These are phyloP conservation scores for Phaeosphaeria sp. DNA, from an alignment of 2,329 filamentous ascomycete genomes.

Conservation along the genomic window DNA sequence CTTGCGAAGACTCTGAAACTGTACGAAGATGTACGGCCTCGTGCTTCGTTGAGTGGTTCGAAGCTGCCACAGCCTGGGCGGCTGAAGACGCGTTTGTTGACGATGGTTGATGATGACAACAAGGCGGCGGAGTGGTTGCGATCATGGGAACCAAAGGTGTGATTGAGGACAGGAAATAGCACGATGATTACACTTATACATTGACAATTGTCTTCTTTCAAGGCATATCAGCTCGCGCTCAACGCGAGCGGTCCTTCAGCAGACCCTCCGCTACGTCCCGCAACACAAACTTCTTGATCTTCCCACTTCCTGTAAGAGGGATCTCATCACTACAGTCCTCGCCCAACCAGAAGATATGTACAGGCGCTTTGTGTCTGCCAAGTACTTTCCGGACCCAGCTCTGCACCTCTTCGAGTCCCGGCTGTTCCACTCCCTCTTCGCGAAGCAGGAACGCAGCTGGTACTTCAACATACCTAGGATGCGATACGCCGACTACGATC, in stretches of 20 bases:
- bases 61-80: background rate
- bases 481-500: conserved; percentile 72
- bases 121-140: background rate
- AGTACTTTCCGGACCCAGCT: conserved; percentile 47
- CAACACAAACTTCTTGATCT: conserved; percentile 53
- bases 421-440: conserved; percentile 30
- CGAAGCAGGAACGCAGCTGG: conserved; percentile 68
- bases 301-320: conserved; percentile 54
- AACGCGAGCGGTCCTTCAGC: conserved; percentile 3
- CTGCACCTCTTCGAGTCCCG: conserved; percentile 42
- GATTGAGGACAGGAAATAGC: background rate
- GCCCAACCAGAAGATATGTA: conserved; percentile 79
- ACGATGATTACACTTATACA: no score
- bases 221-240: no score
- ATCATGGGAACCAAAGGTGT: background rate
- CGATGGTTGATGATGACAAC: background rate
- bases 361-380: conserved; percentile 62
- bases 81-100: background rate
- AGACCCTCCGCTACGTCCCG: conserved; percentile 37
- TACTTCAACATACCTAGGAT: conserved; percentile 75
- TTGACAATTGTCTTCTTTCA: no score
- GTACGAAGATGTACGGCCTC: background rate
- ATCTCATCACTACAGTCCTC: conserved; percentile 47
- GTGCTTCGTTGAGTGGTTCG: background rate
- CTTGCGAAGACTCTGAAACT: background rate